Evolutionary conservation across 2,329 filamentous ascomycete species (phyloP).

Genomic region (Whalleya microplaca): DNA sequence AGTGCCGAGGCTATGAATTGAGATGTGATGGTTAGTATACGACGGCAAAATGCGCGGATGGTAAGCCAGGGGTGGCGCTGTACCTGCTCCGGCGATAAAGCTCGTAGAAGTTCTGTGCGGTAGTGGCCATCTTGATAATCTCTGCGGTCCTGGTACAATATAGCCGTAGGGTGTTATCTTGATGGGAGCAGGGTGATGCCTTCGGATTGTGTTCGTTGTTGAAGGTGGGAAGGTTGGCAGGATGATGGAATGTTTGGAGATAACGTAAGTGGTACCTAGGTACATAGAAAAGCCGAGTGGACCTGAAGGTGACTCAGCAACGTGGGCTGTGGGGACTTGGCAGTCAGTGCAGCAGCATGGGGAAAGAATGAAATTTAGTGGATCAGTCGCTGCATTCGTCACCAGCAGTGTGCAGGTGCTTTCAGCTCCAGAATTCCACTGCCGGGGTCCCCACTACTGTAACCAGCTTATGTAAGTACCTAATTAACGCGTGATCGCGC

Average conservation of each 20-base stretch:
- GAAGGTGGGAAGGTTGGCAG: slow-evolving; percentile 7
- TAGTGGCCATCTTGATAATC: slow-evolving; percentile 44
- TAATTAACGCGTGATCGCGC: slow-evolving; percentile 40
- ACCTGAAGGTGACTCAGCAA: slow-evolving; percentile 7
- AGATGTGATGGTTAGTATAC: not conserved
- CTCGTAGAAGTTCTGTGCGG: slow-evolving; percentile 76
- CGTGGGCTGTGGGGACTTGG: not conserved
- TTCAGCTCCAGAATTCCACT: not conserved
- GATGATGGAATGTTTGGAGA: slow-evolving; percentile 10
- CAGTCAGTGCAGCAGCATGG: too few species aligned
- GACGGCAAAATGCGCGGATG: slow-evolving; percentile 18
- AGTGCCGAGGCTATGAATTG: slow-evolving; percentile 76
- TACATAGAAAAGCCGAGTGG: not conserved
- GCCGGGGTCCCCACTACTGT: not conserved
- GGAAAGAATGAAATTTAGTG: not conserved
- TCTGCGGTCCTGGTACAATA: not conserved
- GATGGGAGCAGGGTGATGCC: not conserved
- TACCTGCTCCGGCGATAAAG: slow-evolving; percentile 99
- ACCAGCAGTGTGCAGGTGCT: not conserved
- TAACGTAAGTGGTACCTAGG: slow-evolving; percentile 7
- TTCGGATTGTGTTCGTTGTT: slow-evolving; percentile 4
- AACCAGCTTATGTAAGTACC: too few species aligned
- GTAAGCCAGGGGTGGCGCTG: slow-evolving; percentile 15
- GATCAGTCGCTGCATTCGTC: too few species aligned
- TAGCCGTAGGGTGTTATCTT: slow-evolving; percentile 1